Evolutionary conservation across 2,329 filamentous ascomycete genomes (phyloP).

Genomic region (Alternaria sp.): DNA sequence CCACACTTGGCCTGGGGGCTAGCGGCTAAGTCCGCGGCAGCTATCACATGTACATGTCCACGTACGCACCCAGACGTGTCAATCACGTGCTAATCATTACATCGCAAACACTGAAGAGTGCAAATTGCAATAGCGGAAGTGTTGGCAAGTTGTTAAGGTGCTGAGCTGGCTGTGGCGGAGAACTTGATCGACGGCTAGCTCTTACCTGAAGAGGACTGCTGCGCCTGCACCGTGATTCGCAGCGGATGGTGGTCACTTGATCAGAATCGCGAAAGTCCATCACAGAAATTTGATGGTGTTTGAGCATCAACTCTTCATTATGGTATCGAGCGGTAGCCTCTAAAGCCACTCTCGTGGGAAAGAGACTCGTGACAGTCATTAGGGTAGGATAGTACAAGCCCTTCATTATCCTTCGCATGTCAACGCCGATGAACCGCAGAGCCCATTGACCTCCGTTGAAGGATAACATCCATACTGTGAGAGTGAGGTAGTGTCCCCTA

Average conservation of each 20-base stretch:
- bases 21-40: too few relatives aligned
- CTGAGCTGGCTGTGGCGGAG: background rate
- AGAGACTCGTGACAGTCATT: constrained; percentile 33
- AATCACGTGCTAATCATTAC: too few relatives aligned
- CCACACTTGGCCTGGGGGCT: background rate
- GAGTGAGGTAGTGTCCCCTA: background rate
- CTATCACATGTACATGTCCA: background rate
- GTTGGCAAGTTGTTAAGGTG: background rate
- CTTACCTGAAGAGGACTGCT: background rate
- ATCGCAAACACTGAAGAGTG: too few relatives aligned
- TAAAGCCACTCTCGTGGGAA: constrained; percentile 26
- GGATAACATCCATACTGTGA: background rate
- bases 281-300: background rate
- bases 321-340: constrained; percentile 14
- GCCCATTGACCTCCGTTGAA: constrained; percentile 3
- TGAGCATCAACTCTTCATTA: constrained; percentile 16
- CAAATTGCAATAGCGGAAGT: too few relatives aligned
- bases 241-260: background rate
- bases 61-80: background rate
- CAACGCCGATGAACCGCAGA: constrained; percentile 3
- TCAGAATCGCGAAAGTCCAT: background rate
- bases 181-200: background rate
- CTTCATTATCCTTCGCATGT: background rate
- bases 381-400: constrained; percentile 9
- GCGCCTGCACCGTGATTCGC: background rate